These are phyloP conservation scores for Trichocladium uniseriatum DNA, from an alignment of 495 filamentous ascomycete species.

Conservation along the genomic window DNA sequence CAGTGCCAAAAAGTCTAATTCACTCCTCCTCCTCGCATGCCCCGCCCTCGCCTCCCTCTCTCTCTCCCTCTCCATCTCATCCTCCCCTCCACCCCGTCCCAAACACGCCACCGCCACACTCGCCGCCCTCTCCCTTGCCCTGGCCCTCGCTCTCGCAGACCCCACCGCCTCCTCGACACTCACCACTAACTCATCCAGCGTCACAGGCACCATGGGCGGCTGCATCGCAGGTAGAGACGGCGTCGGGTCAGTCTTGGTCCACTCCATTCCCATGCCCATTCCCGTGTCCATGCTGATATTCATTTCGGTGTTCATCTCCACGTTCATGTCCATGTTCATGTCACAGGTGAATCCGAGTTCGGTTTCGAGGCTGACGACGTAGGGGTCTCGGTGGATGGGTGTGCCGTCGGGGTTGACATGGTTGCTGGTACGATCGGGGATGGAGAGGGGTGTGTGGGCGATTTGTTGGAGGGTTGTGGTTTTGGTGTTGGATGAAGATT, in stretches of 20 bases:
- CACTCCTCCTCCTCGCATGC: neutral
- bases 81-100: neutral
- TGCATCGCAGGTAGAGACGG: no score
- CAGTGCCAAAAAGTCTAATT: conserved; percentile 6
- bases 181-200: conserved; percentile 14
- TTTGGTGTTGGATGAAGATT: no score
- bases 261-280: neutral
- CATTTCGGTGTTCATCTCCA: neutral
- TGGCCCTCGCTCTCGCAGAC: conserved; percentile 7
- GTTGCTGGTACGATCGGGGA: neutral
- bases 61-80: neutral
- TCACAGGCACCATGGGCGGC: conserved; percentile 9
- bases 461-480: neutral
- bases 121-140: conserved; percentile 7
- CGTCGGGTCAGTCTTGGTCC: no score
- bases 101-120: neutral
- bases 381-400: conserved; percentile 3
- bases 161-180: conserved; percentile 17
- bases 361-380: neutral
- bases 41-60: neutral
- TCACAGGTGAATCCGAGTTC: conserved; percentile 1
- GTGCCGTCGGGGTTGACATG: neutral
- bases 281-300: neutral
- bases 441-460: neutral
- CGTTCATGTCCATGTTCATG: neutral